phyloP scores from a whole-genome alignment of 2,329 filamentous ascomycete genomes.

The Fonsecaea erecta region DNA sequence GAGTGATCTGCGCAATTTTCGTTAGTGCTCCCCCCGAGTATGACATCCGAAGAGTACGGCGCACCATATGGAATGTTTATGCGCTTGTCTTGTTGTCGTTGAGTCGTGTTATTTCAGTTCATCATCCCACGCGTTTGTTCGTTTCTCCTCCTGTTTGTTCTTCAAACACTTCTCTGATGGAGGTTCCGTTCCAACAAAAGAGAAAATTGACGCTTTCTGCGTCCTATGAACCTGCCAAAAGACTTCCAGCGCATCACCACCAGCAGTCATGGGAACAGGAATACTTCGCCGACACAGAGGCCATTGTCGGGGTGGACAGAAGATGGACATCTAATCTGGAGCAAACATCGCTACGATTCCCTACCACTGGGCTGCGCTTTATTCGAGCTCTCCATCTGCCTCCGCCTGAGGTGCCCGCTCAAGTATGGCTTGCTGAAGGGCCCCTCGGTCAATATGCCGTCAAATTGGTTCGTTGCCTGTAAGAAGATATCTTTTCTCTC shows the following conservation, averaged over 20 bases:
- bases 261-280: slow-evolving; percentile 6
- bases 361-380: neutral
- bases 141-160: neutral
- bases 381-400: neutral
- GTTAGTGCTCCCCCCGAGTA: no score
- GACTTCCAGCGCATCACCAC: neutral
- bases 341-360: neutral
- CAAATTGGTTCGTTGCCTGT: neutral
- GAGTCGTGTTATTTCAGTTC: no score
- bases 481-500: neutral
- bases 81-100: no score
- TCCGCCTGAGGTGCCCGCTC: neutral
- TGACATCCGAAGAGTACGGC: no score
- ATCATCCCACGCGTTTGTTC: no score
- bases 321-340: neutral
- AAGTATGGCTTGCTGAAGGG: neutral
- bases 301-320: neutral
- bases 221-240: neutral
- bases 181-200: neutral
- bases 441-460: neutral
- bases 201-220: neutral
- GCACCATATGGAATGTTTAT: no score
- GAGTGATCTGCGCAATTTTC: no score
- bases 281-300: neutral
- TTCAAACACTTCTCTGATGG: neutral